Evolutionary conservation across 306 rosid species (phyloP).

Genomic region (Prunus fruticosa): DNA sequence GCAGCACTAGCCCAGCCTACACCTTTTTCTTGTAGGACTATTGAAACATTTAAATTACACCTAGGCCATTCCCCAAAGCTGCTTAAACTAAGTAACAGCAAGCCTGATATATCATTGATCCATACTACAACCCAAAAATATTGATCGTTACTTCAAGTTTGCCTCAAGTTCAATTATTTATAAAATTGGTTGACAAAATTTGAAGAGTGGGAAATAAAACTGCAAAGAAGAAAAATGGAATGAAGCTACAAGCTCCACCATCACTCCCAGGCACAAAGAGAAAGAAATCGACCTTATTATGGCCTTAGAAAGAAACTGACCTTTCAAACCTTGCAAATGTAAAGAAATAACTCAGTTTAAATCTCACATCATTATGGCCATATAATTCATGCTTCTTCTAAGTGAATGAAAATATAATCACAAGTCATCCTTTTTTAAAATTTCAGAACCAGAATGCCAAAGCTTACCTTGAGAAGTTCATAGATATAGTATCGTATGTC

Average conservation of each 20-base stretch:
- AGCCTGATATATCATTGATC: not conserved
- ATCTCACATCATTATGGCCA: slow-evolving; percentile 6
- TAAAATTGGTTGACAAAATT: not conserved
- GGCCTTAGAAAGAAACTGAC: not conserved
- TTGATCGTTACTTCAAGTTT: not conserved
- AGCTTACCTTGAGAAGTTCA: slow-evolving; percentile 81
- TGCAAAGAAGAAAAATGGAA: not conserved
- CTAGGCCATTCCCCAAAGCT: not conserved
- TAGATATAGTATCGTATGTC: slow-evolving; percentile 79
- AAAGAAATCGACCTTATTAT: not conserved
- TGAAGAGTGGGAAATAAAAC: not conserved
- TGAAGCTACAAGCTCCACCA: not conserved
- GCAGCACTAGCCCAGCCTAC: not conserved
- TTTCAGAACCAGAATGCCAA: slow-evolving; percentile 3
- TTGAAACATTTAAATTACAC: not conserved
- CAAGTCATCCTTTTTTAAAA: not conserved
- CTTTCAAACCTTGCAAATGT: not conserved
- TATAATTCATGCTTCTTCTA: slow-evolving; percentile 3
- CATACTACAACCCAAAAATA: not conserved
- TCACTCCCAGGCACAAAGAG: not conserved
- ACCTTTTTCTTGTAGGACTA: not conserved
- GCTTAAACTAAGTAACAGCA: not conserved
- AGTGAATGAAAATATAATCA: not conserved
- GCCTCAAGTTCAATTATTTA: not conserved
- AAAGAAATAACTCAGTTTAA: not conserved